Percentiles rank a stretch among this genome's conserved stretches.
Evolutionary conservation across 495 filamentous ascomycete species (phyloP).

Genomic region (Talaromyces thailandensis): DNA sequence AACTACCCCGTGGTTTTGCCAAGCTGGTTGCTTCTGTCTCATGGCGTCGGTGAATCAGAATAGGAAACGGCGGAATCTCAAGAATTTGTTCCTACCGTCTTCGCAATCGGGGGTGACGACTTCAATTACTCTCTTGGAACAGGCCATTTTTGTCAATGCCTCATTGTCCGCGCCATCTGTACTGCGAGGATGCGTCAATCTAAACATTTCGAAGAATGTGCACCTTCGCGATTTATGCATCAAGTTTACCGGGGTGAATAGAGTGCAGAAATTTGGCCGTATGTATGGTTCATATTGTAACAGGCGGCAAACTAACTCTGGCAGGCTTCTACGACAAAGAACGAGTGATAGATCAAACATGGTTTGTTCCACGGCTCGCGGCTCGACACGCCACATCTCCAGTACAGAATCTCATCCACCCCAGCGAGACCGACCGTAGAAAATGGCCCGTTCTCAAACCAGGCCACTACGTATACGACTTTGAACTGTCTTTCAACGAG

Average conservation of each 20-base stretch:
- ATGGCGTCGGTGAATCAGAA: neutral
- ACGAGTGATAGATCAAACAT: conserved; percentile 1
- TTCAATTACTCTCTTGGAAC: neutral
- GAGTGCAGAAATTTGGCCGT: neutral
- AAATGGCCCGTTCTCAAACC: neutral
- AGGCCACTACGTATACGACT: conserved; percentile 1
- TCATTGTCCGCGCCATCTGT: neutral
- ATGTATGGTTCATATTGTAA: neutral
- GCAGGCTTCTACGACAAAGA: conserved; percentile 1
- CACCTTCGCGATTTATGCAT: conserved; percentile 1
- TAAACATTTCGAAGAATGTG: conserved; percentile 1
- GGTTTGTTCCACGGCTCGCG: neutral
- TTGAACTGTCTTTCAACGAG: conserved; percentile 1
- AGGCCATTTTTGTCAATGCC: conserved; percentile 4
- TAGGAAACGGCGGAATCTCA: neutral
- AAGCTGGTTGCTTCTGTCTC: neutral
- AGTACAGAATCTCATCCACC: neutral
- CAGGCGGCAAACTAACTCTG: neutral
- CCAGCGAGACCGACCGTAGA: neutral
- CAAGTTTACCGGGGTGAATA: conserved; percentile 1
- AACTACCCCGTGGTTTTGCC: neutral
- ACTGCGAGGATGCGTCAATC: neutral
- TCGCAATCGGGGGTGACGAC: neutral
- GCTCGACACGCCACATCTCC: neutral
- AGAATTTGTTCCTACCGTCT: neutral